Conservation (phyloP, 1,284 basidiomycete genomes). For the Quambalaria eucalypti region DNA sequence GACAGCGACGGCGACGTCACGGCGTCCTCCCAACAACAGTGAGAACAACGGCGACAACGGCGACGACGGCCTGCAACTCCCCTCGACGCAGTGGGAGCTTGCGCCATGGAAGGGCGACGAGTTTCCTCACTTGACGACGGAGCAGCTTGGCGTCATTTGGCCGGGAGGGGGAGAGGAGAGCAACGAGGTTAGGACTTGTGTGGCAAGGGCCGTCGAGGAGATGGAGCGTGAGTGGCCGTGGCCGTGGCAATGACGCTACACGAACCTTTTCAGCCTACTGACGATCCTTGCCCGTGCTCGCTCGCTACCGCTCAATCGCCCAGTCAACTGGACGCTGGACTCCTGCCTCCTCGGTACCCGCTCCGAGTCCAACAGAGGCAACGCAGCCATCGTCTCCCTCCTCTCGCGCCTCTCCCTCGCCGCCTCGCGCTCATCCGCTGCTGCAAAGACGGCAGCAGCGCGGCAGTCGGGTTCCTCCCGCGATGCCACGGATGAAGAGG, state of each 20-base stretch:
- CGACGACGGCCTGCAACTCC: not conserved
- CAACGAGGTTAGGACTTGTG: conserved; percentile 5
- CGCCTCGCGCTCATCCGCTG: not conserved
- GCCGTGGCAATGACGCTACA: not conserved
- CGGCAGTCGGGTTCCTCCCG: too few species aligned
- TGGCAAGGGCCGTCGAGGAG: not conserved
- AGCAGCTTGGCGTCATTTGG: conserved; percentile 21
- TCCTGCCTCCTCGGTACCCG: conserved; percentile 23
- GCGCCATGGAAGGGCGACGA: not conserved
- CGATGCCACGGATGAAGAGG: too few species aligned
- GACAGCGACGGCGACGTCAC: too few species aligned
- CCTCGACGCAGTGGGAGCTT: conserved; percentile 10
- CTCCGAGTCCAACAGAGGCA: conserved; percentile 19
- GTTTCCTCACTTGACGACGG: conserved; percentile 4
- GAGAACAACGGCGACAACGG: too few species aligned
- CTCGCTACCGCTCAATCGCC: too few species aligned
- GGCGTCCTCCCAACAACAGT: too few species aligned
- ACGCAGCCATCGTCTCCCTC: conserved; percentile 19
- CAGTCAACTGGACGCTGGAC: conserved; percentile 29
- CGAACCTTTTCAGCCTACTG: not conserved
- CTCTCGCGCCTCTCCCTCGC: conserved; percentile 14
- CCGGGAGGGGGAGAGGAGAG: conserved; percentile 18
- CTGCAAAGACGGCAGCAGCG: not conserved
- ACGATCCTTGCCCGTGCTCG: not conserved
- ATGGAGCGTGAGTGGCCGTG: not conserved